Percentiles rank a stretch among this genome's conserved stretches.
These are phyloP conservation scores for Suillus cothurnatus DNA, from an alignment of 768 basidiomycete species.

Conservation along the genomic window DNA sequence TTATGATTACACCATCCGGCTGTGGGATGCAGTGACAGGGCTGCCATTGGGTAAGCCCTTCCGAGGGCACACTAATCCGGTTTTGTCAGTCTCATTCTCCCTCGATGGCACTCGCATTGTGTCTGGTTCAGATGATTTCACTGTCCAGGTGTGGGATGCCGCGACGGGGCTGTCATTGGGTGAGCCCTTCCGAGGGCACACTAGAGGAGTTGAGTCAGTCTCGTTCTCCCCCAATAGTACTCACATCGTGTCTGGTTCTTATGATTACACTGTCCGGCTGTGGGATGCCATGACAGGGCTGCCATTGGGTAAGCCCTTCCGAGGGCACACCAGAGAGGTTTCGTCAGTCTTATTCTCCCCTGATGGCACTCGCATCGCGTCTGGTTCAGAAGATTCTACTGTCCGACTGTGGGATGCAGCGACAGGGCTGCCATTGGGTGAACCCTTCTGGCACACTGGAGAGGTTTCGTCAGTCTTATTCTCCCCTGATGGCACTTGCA, in stretches of 20 bases:
- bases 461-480: no score
- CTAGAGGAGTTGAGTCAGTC: slow-evolving; percentile 1
- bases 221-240: slow-evolving; percentile 16
- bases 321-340: slow-evolving; percentile 9
- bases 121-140: slow-evolving; percentile 16
- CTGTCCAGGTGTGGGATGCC: slow-evolving; percentile 25
- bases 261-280: slow-evolving; percentile 15
- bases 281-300: slow-evolving; percentile 4
- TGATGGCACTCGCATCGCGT: slow-evolving; percentile 12
- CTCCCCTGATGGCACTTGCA: no score
- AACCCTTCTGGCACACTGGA: no score
- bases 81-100: no score
- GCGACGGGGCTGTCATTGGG: slow-evolving; percentile 8
- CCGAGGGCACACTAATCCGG: no score
- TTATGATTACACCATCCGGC: no score
- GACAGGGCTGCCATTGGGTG: no score
- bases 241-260: slow-evolving; percentile 10
- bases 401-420: no score
- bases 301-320: slow-evolving; percentile 3
- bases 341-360: no score
- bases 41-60: no score
- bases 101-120: no score
- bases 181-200: slow-evolving; percentile 13
- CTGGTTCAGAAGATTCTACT: slow-evolving; percentile 9
- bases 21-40: no score